Evolutionary conservation across 1,139 yeast genomes (phyloP), one percentile per base, ranked within the genome.

Genomic region (Kodamaea derodonti): DNA sequence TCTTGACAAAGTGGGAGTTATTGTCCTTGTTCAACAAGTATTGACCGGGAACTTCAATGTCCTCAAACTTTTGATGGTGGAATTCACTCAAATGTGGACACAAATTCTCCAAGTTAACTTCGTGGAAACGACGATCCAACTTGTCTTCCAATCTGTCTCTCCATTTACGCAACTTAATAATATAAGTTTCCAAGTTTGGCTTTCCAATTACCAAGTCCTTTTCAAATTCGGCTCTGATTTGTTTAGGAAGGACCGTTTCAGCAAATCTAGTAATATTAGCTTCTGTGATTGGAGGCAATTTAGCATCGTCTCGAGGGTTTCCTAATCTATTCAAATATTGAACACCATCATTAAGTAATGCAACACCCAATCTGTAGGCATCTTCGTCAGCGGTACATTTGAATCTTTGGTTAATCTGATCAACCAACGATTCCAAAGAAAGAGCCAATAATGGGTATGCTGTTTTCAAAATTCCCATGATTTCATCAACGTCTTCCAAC

Each of bases 41-140:
- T 55, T 94, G 99, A 1, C 99, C 98, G 0, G 98, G 98, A 38
- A 94, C 82, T 57, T 94, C 98, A 41, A 94, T 87, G 36, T 94
- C 97, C 58, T 94, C 99, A 56, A 92, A 94, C 62, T 88, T 90
- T 57, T 92, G 98, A 56, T 92, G 95, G 56, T 94, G 98, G 76
- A 94, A 92, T 56, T 90, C 97, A 57, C 95, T 84, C 56, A 94
- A 70, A 48, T 90, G 97, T 18, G 97, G 97, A 53, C 97, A 88
- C 44, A 92, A 71, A 39, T 88, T 82, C 58, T 94, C 98, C 48
- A 94, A 65, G 47, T 88, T 84, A 31, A 85, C 78, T 49, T 80
- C 82, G 9, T 84, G 78, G 45, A 81, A 78, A 38, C 84, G 73
- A 49, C 97, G 73, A 54, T 92, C 98, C 42, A 94, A 71, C 55